phyloP scores from a whole-genome alignment of 495 filamentous ascomycete genomes.

The Trypethelium eluteriae region DNA sequence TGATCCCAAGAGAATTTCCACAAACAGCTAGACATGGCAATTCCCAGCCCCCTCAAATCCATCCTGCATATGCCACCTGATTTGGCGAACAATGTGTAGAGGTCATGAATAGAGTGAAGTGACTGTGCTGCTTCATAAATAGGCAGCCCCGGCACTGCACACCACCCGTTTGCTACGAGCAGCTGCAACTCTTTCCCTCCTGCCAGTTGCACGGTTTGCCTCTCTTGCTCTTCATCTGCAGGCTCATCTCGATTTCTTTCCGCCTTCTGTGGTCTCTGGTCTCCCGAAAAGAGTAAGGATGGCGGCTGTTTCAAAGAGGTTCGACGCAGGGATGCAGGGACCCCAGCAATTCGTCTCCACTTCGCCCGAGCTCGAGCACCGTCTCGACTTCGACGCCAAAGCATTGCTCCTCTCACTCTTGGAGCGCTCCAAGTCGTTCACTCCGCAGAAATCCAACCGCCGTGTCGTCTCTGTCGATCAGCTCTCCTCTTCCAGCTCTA shows the following conservation, averaged over 20 bases:
- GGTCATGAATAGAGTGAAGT: background rate
- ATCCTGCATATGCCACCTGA: no score
- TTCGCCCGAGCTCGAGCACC: background rate
- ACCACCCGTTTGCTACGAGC: background rate
- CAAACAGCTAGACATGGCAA: no score
- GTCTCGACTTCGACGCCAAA: background rate
- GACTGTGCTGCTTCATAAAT: background rate
- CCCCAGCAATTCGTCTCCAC: background rate
- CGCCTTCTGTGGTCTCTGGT: background rate
- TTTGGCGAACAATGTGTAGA: no score
- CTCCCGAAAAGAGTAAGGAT: background rate
- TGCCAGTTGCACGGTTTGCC: background rate
- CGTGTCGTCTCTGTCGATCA: background rate
- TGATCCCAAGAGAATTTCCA: no score
- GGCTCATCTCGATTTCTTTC: background rate
- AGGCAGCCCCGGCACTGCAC: background rate
- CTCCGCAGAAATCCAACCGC: background rate
- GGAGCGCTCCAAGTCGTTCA: background rate
- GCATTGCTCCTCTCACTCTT: background rate
- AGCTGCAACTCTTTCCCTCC: background rate
- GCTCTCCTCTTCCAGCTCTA: background rate
- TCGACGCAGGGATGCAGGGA: background rate
- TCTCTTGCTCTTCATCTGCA: background rate
- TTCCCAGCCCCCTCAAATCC: no score
- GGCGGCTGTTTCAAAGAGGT: background rate